Conservation (phyloP, 805 yeast species). For the Wickerhamiella sergipiensis region DNA sequence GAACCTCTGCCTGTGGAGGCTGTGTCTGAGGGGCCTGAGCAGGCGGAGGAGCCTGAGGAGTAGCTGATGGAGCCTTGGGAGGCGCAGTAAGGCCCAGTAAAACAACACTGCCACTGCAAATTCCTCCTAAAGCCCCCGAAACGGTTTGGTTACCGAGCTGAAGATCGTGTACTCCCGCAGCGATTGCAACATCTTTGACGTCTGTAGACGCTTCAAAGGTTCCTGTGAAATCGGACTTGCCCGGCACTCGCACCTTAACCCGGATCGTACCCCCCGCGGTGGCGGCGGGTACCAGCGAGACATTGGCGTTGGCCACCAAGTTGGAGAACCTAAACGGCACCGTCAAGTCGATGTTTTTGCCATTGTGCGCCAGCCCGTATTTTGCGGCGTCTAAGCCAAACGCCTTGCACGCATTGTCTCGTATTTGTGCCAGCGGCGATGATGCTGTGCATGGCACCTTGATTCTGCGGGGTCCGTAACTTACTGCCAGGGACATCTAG, state of each 20-base stretch:
- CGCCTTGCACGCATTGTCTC: conserved; percentile 13
- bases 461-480: conserved; percentile 7
- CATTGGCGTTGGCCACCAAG: conserved; percentile 14
- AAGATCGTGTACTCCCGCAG: conserved; percentile 4
- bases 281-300: conserved; percentile 7
- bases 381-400: conserved; percentile 6
- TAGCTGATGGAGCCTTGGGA: too few species aligned
- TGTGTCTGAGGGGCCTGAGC: too few species aligned
- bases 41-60: too few species aligned
- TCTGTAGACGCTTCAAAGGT: conserved; percentile 5
- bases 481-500: conserved; percentile 8
- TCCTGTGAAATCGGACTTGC: conserved; percentile 11
- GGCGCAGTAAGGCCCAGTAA: neutral
- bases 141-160: neutral
- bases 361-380: conserved; percentile 9
- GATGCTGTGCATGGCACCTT: conserved; percentile 14
- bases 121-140: neutral
- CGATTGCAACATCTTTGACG: conserved; percentile 3
- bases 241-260: conserved; percentile 12
- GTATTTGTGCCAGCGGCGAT: conserved; percentile 10
- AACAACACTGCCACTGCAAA: neutral
- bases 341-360: conserved; percentile 14
- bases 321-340: conserved; percentile 13
- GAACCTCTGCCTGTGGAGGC: too few species aligned
- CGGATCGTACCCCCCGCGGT: conserved; percentile 3